phyloP scores from a whole-genome alignment of 331 rosid species.

The Cucumis variabilis region DNA sequence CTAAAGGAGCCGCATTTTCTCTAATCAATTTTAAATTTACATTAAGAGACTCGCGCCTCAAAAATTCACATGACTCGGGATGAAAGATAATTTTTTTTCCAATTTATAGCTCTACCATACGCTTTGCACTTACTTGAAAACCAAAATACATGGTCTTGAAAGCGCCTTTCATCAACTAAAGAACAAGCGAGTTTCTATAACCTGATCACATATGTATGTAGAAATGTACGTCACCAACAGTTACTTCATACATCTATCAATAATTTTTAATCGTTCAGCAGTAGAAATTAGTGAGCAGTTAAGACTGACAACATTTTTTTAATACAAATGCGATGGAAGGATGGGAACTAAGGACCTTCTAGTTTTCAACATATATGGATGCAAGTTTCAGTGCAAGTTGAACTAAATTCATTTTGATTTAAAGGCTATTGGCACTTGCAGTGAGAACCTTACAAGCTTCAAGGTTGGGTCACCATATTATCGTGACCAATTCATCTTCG shows the following conservation, averaged over 20 bases:
- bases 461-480: constrained; percentile 81
- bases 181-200: constrained; percentile 1
- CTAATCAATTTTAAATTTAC: no score
- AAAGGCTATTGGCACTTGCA: constrained; percentile 35
- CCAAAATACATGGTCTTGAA: no score
- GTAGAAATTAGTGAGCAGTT: constrained; percentile 60
- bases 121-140: no score
- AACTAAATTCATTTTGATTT: no score
- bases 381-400: no score
- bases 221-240: background rate
- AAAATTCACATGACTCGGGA: no score
- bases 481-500: constrained; percentile 52
- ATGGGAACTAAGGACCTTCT: no score
- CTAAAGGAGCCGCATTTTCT: background rate
- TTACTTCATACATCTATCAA: background rate
- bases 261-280: constrained; percentile 29
- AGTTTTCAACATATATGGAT: no score
- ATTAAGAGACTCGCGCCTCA: no score
- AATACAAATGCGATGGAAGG: no score
- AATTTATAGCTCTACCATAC: no score
- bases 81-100: no score
- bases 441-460: constrained; percentile 57
- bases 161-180: background rate
- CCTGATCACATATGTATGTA: background rate
- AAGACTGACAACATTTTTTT: constrained; percentile 28